phyloP scores from a whole-genome alignment of 345 rosid genomes.

The Arabidopsis arenosa region DNA sequence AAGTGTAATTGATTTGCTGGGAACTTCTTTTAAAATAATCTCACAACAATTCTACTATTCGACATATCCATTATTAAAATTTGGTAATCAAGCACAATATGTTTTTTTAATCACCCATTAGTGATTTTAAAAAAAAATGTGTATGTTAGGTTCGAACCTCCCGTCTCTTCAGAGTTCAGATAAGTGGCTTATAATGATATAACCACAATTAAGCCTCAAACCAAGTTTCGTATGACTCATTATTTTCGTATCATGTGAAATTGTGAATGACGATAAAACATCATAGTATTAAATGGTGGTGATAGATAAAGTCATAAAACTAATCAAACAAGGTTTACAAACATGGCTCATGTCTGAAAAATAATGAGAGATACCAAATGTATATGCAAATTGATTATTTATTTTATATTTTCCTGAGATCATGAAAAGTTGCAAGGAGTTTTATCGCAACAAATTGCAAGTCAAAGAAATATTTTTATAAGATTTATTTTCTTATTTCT shows the following conservation, averaged over 20 bases:
- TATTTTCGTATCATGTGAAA: not conserved
- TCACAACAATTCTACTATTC: not conserved
- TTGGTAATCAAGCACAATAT: not conserved
- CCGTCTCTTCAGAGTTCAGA: constrained; percentile 16
- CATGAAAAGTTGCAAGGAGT: not conserved
- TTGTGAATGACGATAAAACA: not conserved
- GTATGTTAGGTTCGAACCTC: not conserved
- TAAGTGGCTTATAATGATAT: not conserved
- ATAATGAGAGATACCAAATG: not conserved
- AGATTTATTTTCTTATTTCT: not conserved
- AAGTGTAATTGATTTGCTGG: not conserved
- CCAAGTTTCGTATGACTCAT: constrained; percentile 9
- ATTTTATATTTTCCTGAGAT: not conserved
- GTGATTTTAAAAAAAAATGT: not conserved
- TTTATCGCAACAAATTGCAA: not conserved
- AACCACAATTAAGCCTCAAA: not conserved
- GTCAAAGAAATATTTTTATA: not conserved
- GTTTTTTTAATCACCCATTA: not conserved
- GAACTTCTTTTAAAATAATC: not conserved
- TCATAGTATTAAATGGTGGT: not conserved
- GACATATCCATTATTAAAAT: not conserved
- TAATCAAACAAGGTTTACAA: not conserved
- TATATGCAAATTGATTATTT: not conserved
- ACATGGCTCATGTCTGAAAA: not conserved
- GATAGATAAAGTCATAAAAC: not conserved